phyloP scores from a whole-genome alignment of 2,329 filamentous ascomycete species.

The Ophiosphaerella korrae region DNA sequence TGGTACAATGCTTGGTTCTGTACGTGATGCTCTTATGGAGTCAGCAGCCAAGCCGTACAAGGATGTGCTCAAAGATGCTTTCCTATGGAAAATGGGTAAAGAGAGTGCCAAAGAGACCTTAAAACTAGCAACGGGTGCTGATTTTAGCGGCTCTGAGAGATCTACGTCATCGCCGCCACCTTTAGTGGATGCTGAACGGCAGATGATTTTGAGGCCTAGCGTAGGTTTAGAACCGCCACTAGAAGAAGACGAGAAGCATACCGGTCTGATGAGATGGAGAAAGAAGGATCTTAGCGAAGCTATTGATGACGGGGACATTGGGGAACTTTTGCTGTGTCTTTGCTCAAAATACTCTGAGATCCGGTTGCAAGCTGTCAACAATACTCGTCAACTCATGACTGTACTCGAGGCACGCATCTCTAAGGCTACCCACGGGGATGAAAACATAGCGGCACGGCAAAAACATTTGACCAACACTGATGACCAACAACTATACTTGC shows the following conservation, averaged over 20 bases:
- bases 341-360: constrained; percentile 76
- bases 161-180: constrained; percentile 36
- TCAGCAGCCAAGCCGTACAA: constrained; percentile 36
- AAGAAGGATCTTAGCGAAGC: constrained; percentile 78
- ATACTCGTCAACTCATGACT: constrained; percentile 66
- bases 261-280: constrained; percentile 66
- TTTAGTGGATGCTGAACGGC: constrained; percentile 16
- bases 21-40: constrained; percentile 36
- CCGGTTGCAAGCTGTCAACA: constrained; percentile 75
- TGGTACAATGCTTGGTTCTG: constrained; percentile 27
- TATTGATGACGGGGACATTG: constrained; percentile 75
- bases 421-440: neutral
- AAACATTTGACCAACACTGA: constrained; percentile 61
- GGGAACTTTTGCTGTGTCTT: constrained; percentile 73
- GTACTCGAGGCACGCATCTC: constrained; percentile 52
- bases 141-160: constrained; percentile 43
- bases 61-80: constrained; percentile 40
- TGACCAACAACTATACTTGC: constrained; percentile 76
- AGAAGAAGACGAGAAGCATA: constrained; percentile 50
- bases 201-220: constrained; percentile 9
- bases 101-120: constrained; percentile 43
- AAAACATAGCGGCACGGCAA: constrained; percentile 6
- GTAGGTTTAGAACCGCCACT: constrained; percentile 46
- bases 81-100: constrained; percentile 47
- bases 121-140: constrained; percentile 40